A percentile compares a stretch with the other conserved stretches of the same genome.
These are phyloP conservation scores for Russula brevipes DNA, from an alignment of 768 basidiomycete genomes.

Conservation along the genomic window DNA sequence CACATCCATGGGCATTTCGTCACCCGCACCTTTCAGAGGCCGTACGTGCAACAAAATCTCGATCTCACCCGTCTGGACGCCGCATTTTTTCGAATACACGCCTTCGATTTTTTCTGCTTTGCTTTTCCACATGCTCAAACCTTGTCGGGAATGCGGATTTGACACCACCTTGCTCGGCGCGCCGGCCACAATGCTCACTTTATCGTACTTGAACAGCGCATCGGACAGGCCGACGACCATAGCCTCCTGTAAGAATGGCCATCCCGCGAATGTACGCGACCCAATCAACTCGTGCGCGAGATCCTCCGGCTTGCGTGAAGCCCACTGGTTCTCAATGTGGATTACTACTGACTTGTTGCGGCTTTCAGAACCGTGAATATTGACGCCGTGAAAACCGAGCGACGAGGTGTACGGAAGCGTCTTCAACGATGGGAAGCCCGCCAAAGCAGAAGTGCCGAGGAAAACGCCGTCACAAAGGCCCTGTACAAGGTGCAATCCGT, in stretches of 20 bases:
- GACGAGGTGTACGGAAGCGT: conserved; percentile 75
- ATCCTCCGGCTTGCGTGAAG: conserved; percentile 60
- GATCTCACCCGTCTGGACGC: conserved; percentile 77
- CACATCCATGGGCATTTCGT: neutral
- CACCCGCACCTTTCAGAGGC: conserved; percentile 73
- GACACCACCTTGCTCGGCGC: conserved; percentile 51
- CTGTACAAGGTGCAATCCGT: conserved; percentile 77
- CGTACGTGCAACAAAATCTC: conserved; percentile 83
- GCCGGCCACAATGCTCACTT: conserved; percentile 50
- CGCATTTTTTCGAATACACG: conserved; percentile 82
- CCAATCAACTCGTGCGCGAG: conserved; percentile 74
- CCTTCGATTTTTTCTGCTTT: conserved; percentile 80
- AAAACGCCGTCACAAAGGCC: conserved; percentile 87
- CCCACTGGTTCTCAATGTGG: conserved; percentile 71
- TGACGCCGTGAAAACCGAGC: conserved; percentile 84
- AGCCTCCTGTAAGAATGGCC: conserved; percentile 96
- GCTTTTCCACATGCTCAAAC: conserved; percentile 68
- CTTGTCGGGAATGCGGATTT: conserved; percentile 68
- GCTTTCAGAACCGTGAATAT: conserved; percentile 86
- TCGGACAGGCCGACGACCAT: conserved; percentile 84
- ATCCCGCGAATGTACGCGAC: conserved; percentile 70
- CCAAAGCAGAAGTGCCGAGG: conserved; percentile 78
- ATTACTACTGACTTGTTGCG: conserved; percentile 93
- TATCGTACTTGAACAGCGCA: conserved; percentile 80
- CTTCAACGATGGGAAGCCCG: conserved; percentile 94